These are phyloP conservation scores for Glonium stellatum DNA, from an alignment of 495 filamentous ascomycete genomes.

Conservation along the genomic window DNA sequence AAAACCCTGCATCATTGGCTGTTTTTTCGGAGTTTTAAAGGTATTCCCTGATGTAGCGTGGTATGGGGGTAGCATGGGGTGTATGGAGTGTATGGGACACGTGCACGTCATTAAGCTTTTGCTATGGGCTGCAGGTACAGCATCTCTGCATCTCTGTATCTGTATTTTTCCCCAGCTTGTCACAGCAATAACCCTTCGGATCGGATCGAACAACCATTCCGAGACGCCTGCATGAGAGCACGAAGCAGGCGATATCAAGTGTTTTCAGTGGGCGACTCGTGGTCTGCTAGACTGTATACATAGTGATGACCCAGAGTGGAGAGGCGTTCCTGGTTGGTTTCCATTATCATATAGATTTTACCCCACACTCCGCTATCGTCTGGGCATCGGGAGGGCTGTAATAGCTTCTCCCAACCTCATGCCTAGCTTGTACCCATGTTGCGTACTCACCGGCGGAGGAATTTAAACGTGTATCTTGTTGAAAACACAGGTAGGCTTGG, in stretches of 20 bases:
- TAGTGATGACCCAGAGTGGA: neutral
- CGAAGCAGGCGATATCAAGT: neutral
- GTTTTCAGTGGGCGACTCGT: neutral
- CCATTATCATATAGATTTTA: conserved; percentile 3
- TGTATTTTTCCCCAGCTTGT: neutral
- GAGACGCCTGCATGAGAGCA: neutral
- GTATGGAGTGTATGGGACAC: neutral
- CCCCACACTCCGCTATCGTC: conserved; percentile 5
- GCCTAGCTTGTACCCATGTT: neutral
- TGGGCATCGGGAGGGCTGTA: neutral
- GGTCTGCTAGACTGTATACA: too few relatives aligned
- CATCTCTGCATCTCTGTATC: neutral
- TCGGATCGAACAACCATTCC: neutral
- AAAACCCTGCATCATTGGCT: too few relatives aligned
- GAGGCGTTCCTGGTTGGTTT: neutral
- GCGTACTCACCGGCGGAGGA: neutral
- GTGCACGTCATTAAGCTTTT: neutral
- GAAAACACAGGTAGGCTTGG: neutral
- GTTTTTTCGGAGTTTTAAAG: neutral
- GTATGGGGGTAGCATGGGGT: neutral
- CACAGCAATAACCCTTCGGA: neutral
- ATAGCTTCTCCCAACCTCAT: neutral
- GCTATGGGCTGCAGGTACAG: neutral
- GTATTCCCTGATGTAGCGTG: neutral
- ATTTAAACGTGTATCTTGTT: too few relatives aligned